These are phyloP conservation scores for Globisporangium echinulatum DNA, from an alignment of 352 stramenopile genomes.

Conservation along the genomic window DNA sequence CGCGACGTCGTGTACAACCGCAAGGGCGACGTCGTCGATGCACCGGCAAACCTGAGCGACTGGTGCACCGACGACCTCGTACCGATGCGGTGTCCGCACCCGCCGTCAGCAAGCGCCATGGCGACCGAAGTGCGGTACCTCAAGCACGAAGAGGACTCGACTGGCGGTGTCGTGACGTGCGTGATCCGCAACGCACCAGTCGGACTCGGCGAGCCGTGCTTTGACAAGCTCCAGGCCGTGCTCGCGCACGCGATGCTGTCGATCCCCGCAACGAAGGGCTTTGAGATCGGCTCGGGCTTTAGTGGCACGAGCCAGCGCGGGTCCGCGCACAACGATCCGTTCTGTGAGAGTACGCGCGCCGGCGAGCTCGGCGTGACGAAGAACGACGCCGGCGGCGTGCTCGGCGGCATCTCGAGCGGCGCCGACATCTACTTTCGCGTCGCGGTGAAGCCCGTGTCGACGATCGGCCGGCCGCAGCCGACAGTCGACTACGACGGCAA, in stretches of 20 bases:
- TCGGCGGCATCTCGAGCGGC: constrained; percentile 98
- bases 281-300: constrained; percentile 96
- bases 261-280: constrained; percentile 98
- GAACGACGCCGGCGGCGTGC: constrained; percentile 91
- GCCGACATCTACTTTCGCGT: constrained; percentile 98
- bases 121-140: constrained; percentile 91
- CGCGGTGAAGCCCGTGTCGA: constrained; percentile 99
- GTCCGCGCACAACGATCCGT: constrained; percentile 98
- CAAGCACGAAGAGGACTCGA: constrained; percentile 89
- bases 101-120: constrained; percentile 91
- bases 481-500: constrained; percentile 94
- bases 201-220: constrained; percentile 96
- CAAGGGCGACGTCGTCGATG: constrained; percentile 49
- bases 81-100: constrained; percentile 93
- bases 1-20: constrained; percentile 90
- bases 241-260: constrained; percentile 98
- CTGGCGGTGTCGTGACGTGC: constrained; percentile 94
- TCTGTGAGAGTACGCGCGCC: constrained; percentile 66
- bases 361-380: constrained; percentile 73
- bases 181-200: constrained; percentile 95
- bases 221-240: constrained; percentile 99
- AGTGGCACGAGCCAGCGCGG: constrained; percentile 93
- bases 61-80: constrained; percentile 85
- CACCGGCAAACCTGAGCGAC: constrained; percentile 42
- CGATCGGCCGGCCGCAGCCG: constrained; percentile 94